Evolutionary conservation across 129 eudicot genomes (phyloP), one percentile per base, ranked within the genome.

Genomic region (Scalesia atractyloides): DNA sequence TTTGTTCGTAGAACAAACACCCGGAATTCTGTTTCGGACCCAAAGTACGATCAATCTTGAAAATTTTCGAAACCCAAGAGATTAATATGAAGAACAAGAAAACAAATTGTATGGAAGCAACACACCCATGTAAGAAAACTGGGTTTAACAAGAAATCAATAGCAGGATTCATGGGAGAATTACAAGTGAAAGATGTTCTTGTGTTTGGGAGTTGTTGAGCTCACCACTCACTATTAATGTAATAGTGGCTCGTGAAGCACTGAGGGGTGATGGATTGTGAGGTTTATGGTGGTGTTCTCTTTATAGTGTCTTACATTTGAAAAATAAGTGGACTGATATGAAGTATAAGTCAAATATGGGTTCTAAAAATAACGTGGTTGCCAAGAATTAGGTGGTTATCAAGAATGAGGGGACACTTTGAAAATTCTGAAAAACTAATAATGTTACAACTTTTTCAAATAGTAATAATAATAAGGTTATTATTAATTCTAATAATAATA

Each of bases 101-200:
- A 49, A 83, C 5, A 14, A 85, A 48, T 20, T 85, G 91, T 22
- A 85, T 2, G 10, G 66, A 78, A 62, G 47, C 82, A 49, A 82
- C 43, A 36, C 79, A 46, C 64, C 66, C 76, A 58, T 78, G 83
- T 20, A 77, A 49, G 77, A 83, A 79, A 36, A 79, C 39, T 62
- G 88, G 88, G 50, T 83, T 73, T 20, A 85, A 47, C 51, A 83
- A 68, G 57, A 70, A 79, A 51, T 63, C 36, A 30, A 20, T 8
- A 12, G 16, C 51, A 33, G 73, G 44, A 37, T 61, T 47, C 18
- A 41, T 6, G 41, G 53, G 50, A 12, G 64, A 34, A 69, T 57
- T 2, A 74, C 33, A 15, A 3, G 17, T 73, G 16, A 70, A 72
- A 58, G 15, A 36, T 70, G 74, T 4, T 47, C 10, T 57, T 60